phyloP scores from a whole-genome alignment of 163 green algal genomes.

The Scenedesmus sp. region DNA sequence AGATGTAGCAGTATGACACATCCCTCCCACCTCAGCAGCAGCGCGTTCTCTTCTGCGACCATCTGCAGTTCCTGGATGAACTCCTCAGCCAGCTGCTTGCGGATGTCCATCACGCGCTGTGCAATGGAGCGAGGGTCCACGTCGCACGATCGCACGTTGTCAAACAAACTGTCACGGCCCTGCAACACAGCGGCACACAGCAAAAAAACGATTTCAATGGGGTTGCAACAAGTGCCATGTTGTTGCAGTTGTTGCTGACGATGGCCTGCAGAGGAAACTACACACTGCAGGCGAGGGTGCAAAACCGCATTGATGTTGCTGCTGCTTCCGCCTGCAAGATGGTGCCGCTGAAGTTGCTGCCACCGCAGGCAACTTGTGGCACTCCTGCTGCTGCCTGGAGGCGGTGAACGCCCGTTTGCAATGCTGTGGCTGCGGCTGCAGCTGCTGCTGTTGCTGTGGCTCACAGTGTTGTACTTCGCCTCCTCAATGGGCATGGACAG shows the following conservation, averaged over 20 bases:
- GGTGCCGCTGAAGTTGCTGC: not conserved
- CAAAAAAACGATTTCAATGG: not conserved
- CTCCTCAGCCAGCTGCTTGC: constrained; percentile 83
- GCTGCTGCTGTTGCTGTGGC: not conserved
- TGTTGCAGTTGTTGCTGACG: not conserved
- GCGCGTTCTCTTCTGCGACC: constrained; percentile 87
- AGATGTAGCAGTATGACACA: no score
- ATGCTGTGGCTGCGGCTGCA: not conserved
- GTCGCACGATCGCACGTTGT: constrained; percentile 66
- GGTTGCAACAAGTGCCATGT: not conserved
- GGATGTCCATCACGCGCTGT: constrained; percentile 92
- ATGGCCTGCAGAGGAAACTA: no score
- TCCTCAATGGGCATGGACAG: constrained; percentile 79
- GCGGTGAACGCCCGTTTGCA: no score
- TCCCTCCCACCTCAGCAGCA: constrained; percentile 76
- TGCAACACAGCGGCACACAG: constrained; percentile 27
- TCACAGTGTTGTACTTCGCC: constrained; percentile 64
- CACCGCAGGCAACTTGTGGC: no score
- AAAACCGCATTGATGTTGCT: no score
- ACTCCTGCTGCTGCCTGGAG: no score
- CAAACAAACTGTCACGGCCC: constrained; percentile 78
- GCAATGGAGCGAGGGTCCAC: constrained; percentile 90
- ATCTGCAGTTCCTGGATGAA: constrained; percentile 87
- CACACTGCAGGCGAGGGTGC: no score
- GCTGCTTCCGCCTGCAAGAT: not conserved